These are phyloP conservation scores for Solanum chaucha DNA, from an alignment of 257 asterid genomes.

Conservation along the genomic window DNA sequence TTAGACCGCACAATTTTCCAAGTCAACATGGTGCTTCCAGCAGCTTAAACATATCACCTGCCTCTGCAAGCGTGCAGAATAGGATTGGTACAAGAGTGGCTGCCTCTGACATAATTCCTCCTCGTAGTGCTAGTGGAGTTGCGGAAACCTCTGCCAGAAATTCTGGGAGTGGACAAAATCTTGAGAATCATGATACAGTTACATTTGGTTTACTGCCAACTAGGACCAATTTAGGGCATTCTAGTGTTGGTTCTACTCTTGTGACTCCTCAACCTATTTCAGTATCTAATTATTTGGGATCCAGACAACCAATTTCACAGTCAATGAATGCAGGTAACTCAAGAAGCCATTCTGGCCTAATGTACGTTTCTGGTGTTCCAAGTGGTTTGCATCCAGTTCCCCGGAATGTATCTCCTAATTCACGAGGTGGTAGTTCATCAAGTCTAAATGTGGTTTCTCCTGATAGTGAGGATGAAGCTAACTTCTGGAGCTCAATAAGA, in stretches of 20 bases:
- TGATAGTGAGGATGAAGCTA: slow-evolving; percentile 45
- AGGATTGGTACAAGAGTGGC: slow-evolving; percentile 24
- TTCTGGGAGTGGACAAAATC: slow-evolving; percentile 18
- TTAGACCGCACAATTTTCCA: slow-evolving; percentile 31
- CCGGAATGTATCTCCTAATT: slow-evolving; percentile 37
- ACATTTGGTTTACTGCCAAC: slow-evolving; percentile 24
- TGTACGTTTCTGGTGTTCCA: slow-evolving; percentile 28
- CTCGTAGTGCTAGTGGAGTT: slow-evolving; percentile 28
- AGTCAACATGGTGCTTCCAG: slow-evolving; percentile 25
- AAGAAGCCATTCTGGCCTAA: slow-evolving; percentile 30
- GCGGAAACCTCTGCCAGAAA: slow-evolving; percentile 39
- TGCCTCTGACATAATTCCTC: slow-evolving; percentile 25
- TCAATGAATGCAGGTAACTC: slow-evolving; percentile 21
- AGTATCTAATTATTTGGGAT: slow-evolving; percentile 24
- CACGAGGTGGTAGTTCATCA: slow-evolving; percentile 39
- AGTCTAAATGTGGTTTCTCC: slow-evolving; percentile 26
- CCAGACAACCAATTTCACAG: slow-evolving; percentile 26
- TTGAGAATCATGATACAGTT: slow-evolving; percentile 35
- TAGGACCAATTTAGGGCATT: slow-evolving; percentile 29
- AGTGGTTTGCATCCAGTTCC: slow-evolving; percentile 33
- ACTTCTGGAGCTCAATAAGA: slow-evolving; percentile 35
- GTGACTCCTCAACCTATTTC: slow-evolving; percentile 21
- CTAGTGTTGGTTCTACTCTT: slow-evolving; percentile 19
- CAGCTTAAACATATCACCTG: slow-evolving; percentile 33
- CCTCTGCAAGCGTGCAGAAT: slow-evolving; percentile 23